A percentile compares a stretch with the other conserved stretches of the same genome.
phyloP scores from a whole-genome alignment of 2,329 filamentous ascomycete species.

The Dichotomopilus funicola region DNA sequence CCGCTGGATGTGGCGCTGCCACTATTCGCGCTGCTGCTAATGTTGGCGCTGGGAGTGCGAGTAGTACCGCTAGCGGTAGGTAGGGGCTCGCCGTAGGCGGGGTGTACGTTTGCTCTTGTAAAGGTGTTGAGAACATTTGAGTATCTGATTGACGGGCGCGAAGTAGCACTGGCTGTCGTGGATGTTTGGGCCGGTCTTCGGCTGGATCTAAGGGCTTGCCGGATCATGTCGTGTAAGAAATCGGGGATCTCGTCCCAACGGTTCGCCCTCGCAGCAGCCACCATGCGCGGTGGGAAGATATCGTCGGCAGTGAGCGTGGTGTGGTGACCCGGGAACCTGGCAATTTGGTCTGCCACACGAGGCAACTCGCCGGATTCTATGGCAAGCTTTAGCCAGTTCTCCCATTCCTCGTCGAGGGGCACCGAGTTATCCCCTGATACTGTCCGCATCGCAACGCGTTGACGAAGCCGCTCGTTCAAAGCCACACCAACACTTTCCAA shows the following conservation, averaged over 20 bases:
- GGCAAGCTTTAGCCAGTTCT: slow-evolving; percentile 67
- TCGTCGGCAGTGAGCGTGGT: slow-evolving; percentile 27
- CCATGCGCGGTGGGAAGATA: slow-evolving; percentile 45
- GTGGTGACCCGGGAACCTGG: slow-evolving; percentile 30
- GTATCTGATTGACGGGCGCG: slow-evolving; percentile 14
- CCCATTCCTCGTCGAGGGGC: slow-evolving; percentile 64
- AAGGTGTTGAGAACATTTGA: slow-evolving; percentile 11
- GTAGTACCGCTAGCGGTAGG: no score
- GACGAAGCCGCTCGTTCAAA: slow-evolving; percentile 58
- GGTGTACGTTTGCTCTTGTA: slow-evolving; percentile 8
- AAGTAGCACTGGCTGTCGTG: not conserved
- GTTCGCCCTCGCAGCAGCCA: slow-evolving; percentile 49
- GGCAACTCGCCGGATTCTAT: slow-evolving; percentile 56
- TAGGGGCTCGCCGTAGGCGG: slow-evolving; percentile 5
- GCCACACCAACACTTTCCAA: slow-evolving; percentile 54
- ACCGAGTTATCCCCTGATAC: slow-evolving; percentile 49
- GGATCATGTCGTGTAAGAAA: slow-evolving; percentile 47
- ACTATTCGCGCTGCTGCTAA: no score
- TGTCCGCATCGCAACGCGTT: slow-evolving; percentile 56
- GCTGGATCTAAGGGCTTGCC: slow-evolving; percentile 40
- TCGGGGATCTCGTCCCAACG: slow-evolving; percentile 54
- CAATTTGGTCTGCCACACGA: slow-evolving; percentile 39
- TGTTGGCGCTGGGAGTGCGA: no score
- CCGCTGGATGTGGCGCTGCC: not conserved
- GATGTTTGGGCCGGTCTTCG: slow-evolving; percentile 15